Base-by-base conservation (phyloP, 202 grass and related monocot species). In the Digitaria exilis region DNA sequence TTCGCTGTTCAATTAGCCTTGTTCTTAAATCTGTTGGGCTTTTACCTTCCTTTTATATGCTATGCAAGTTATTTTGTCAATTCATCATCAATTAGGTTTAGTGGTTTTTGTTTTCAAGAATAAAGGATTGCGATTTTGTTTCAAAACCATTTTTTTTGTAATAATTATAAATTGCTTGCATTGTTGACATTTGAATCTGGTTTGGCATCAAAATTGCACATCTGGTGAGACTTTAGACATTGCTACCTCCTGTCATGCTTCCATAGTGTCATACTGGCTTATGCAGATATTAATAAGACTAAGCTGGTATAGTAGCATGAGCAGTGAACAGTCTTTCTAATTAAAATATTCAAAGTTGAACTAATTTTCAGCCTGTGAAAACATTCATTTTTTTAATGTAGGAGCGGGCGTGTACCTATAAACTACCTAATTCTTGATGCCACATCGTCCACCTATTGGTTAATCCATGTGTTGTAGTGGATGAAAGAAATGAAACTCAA, bases 381-480 rank as follows among this genome's bases (percentile, higher is more conserved):
- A 77, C 34, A 77, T 22, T 64, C 3, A 43, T 69, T 2, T 51
- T n/a, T 45, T 56, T 66, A 7, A 73, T 37, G 61, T 58, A 67
- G 9, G 30, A 64, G 61, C 48, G 54, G 9, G 26, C 65, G 54
- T 62, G 30, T 43, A 34, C 13, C 31, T 62, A 14, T 42, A 71
- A 64, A 15, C 19, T 73, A 44, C 22, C 12, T 66, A 16, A 15
- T 72, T 46, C 13, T 11, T 1, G 21, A 68, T 52, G 58, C 10
- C 66, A 77, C 14, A 17, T 78, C 26, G 26, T 15, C 66, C 25
- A 56, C 7, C 2, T 77, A 71, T 71, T 56, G 17, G 29, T 0
- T 78, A 71, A 65, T 72, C 24, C 10, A 7, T 85, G 61, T 73
- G 51, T 84, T 60, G 2, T 80, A 11, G 29, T 58, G 28, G 77